Evolutionary conservation across 177 flowering plant species (phyloP).

Genomic region (Vitis hybrid): DNA sequence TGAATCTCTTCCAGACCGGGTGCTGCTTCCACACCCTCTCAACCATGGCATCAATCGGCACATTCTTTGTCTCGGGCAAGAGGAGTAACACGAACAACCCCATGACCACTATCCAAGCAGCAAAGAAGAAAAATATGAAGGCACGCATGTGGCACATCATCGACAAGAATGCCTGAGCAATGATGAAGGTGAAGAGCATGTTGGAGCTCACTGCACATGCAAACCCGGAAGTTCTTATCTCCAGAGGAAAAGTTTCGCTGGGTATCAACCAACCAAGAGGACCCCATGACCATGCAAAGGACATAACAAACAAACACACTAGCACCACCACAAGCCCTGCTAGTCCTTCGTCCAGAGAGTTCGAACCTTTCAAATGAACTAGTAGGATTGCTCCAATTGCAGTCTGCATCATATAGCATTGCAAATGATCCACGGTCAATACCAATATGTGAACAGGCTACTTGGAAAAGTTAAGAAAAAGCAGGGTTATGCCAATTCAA

Average conservation of each 20-base stretch:
- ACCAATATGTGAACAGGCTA: no score
- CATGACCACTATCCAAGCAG: slow-evolving; percentile 55
- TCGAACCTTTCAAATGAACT: slow-evolving; percentile 5
- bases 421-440: no score
- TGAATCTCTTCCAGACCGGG: no score
- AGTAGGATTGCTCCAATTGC: slow-evolving; percentile 35
- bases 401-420: slow-evolving; percentile 1
- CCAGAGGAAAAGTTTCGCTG: slow-evolving; percentile 51
- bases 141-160: slow-evolving; percentile 53
- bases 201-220: slow-evolving; percentile 19
- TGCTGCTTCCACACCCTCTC: slow-evolving; percentile 22
- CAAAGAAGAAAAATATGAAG: slow-evolving; percentile 60
- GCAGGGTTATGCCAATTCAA: no score
- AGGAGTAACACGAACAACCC: slow-evolving; percentile 35
- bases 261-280: slow-evolving; percentile 60
- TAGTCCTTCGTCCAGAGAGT: slow-evolving; percentile 8
- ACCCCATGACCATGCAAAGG: slow-evolving; percentile 59
- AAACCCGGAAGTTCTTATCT: slow-evolving; percentile 34
- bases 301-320: slow-evolving; percentile 36
- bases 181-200: slow-evolving; percentile 58
- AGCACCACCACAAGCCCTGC: slow-evolving; percentile 34
- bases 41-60: slow-evolving; percentile 45
- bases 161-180: slow-evolving; percentile 64
- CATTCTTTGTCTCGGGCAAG: slow-evolving; percentile 55
- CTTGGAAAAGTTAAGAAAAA: no score